Base-by-base conservation (phyloP, 176 grass and related monocot species). In the Paspalum vaginatum region DNA sequence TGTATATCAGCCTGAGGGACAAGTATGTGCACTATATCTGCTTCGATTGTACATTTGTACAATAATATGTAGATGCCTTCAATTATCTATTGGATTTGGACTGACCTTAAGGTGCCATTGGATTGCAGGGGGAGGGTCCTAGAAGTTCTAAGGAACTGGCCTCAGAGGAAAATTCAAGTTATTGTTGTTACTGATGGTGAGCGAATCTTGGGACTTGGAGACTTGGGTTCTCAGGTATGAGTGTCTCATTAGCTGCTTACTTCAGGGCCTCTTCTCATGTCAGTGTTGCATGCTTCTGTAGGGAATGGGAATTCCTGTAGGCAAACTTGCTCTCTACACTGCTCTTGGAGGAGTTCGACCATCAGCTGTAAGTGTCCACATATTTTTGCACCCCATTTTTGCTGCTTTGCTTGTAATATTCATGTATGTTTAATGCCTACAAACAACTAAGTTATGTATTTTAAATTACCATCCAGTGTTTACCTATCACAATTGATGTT, bases 231-330 rank as follows among this genome's bases (percentile, higher is more conserved):
- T 86, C 97, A 99, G 97, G 97, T 95, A 89, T 83, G 84, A 66
- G 80, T 78, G 41, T 79, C 24, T 48, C 57, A 70, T 73, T 84
- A 77, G 43, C 57, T 73, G 37, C 66, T 82, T 52, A 20, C 18
- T 39, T 82, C 22, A 47, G 66, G 46, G 70, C 50, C 38, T 44
- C 73, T 68, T 38, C 67, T 81, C 75, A 83, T 58, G 63, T 81
- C 77, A 88, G n/a, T 68, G 58, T 79, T 78, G 45, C 77, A 85
- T 83, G 83, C 76, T 84, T 86, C 59, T 86, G 60, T 22, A 99
- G 97, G 97, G 97, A 79, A 99, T 99, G 97, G 97, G 97, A 85
- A 99, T 99, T 88, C 97, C 97, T 88, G 88, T 99, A 2, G 97
- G 97, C 24, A 99, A 99, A 85, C 97, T 99, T 90, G 83, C 97